Evolutionary conservation across 495 filamentous ascomycete genomes (phyloP).

Genomic region (Mycothermus thermophilus): DNA sequence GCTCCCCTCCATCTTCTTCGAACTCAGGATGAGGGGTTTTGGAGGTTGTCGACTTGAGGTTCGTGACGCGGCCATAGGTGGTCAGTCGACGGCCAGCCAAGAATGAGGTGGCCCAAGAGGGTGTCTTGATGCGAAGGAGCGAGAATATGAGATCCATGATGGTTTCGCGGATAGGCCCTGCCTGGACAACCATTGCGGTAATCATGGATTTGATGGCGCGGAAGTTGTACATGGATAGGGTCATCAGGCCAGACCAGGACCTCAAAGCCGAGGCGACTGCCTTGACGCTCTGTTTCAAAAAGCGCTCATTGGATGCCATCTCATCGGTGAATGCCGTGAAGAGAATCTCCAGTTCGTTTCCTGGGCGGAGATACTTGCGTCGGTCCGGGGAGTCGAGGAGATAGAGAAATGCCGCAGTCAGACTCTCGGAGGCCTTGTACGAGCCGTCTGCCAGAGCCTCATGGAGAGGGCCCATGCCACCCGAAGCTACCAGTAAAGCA

Average conservation of each 20-base stretch:
- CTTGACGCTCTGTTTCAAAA: slow-evolving; percentile 70
- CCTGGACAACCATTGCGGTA: slow-evolving; percentile 60
- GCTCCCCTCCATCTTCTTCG: slow-evolving; percentile 53
- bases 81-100: slow-evolving; percentile 84
- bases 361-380: slow-evolving; percentile 64
- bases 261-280: slow-evolving; percentile 77
- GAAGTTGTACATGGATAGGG: slow-evolving; percentile 71
- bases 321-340: slow-evolving; percentile 85
- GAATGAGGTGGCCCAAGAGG: slow-evolving; percentile 92
- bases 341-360: slow-evolving; percentile 64
- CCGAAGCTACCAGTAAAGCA: slow-evolving; percentile 57
- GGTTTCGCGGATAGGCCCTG: slow-evolving; percentile 49
- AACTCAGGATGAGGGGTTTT: slow-evolving; percentile 36
- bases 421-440: slow-evolving; percentile 78
- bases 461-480: slow-evolving; percentile 66
- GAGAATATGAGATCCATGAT: slow-evolving; percentile 83
- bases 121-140: slow-evolving; percentile 82
- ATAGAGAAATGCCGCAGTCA: slow-evolving; percentile 74
- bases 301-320: slow-evolving; percentile 54
- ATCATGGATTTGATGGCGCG: slow-evolving; percentile 70
- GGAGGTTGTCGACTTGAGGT: slow-evolving; percentile 46
- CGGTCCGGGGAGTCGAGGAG: slow-evolving; percentile 72
- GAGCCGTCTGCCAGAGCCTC: slow-evolving; percentile 81
- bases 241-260: slow-evolving; percentile 85
- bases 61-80: slow-evolving; percentile 84